Conservation (phyloP, 2,329 filamentous ascomycete genomes). For the Fusarium agapanthi region DNA sequence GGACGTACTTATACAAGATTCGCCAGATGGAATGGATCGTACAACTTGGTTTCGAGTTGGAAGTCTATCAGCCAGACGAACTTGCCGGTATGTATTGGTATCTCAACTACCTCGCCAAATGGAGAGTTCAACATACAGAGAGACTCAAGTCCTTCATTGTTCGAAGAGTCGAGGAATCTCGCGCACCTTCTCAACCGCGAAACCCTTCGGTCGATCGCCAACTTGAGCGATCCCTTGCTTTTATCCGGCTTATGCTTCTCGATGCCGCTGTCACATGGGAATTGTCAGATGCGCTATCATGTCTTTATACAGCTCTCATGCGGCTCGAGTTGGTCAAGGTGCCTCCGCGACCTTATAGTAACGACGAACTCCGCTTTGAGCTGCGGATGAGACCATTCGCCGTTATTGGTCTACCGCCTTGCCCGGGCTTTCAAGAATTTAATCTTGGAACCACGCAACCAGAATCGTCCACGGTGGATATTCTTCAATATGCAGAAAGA, state of each 20-base stretch:
- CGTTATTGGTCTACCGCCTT: conserved; percentile 70
- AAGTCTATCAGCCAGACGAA: conserved; percentile 88
- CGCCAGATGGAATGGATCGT: conserved; percentile 86
- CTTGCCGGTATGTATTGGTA: conserved; percentile 92
- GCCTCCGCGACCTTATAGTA: conserved; percentile 70
- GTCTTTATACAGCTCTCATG: conserved; percentile 72
- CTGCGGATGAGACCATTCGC: conserved; percentile 88
- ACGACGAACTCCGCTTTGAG: conserved; percentile 76
- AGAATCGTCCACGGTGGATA: conserved; percentile 48
- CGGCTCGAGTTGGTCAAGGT: conserved; percentile 64
- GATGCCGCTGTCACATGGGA: conserved; percentile 71
- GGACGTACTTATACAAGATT: conserved; percentile 92
- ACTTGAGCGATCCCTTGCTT: conserved; percentile 60
- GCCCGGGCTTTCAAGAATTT: conserved; percentile 73
- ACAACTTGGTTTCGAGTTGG: conserved; percentile 92
- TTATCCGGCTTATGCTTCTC: conserved; percentile 68
- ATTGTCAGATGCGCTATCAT: conserved; percentile 62
- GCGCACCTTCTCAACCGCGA: conserved; percentile 10
- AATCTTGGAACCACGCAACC: conserved; percentile 52
- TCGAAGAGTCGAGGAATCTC: conserved; percentile 47
- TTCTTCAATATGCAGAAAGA: conserved; percentile 57
- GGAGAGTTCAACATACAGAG: conserved; percentile 74
- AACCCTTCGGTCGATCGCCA: conserved; percentile 51
- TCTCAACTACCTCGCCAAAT: conserved; percentile 75
- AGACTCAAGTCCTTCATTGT: conserved; percentile 75